Conservation (phyloP, 305 asterid species). For the Fraxinus paxiana region DNA sequence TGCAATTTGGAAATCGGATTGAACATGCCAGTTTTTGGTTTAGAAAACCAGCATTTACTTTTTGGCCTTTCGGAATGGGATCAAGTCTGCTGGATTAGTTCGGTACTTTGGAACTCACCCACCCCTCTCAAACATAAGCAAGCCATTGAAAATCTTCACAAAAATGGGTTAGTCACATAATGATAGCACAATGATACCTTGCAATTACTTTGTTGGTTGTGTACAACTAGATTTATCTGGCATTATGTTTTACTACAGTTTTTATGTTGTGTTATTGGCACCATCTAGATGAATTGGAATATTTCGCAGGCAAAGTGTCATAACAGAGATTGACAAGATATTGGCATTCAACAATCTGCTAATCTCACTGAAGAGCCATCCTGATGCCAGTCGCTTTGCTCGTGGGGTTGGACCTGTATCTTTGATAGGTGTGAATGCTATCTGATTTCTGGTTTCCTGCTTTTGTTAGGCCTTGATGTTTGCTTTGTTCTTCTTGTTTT, state of each 20-base stretch:
- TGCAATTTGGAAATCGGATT: neutral
- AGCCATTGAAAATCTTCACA: constrained; percentile 5
- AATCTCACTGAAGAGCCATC: constrained; percentile 63
- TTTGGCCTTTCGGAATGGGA: neutral
- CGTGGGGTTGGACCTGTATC: constrained; percentile 79
- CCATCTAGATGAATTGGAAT: constrained; percentile 16
- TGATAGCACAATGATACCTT: constrained; percentile 2
- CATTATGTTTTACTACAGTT: neutral
- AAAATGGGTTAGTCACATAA: constrained; percentile 10
- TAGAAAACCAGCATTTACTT: neutral
- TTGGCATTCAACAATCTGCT: constrained; percentile 69
- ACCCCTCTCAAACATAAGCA: neutral
- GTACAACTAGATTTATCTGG: neutral
- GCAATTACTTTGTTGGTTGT: constrained; percentile 11
- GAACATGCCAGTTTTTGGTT: neutral
- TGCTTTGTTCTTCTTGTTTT: constrained; percentile 20
- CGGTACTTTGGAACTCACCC: neutral
- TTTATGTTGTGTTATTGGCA: neutral
- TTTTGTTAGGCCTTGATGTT: neutral
- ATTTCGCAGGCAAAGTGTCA: constrained; percentile 51
- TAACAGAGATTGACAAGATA: constrained; percentile 76
- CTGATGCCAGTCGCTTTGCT: constrained; percentile 80
- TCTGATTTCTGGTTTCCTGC: constrained; percentile 12
- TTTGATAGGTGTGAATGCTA: constrained; percentile 51
- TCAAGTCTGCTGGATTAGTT: neutral